phyloP scores from a whole-genome alignment of 2,329 filamentous ascomycete genomes.

The Ilyonectria destructans region DNA sequence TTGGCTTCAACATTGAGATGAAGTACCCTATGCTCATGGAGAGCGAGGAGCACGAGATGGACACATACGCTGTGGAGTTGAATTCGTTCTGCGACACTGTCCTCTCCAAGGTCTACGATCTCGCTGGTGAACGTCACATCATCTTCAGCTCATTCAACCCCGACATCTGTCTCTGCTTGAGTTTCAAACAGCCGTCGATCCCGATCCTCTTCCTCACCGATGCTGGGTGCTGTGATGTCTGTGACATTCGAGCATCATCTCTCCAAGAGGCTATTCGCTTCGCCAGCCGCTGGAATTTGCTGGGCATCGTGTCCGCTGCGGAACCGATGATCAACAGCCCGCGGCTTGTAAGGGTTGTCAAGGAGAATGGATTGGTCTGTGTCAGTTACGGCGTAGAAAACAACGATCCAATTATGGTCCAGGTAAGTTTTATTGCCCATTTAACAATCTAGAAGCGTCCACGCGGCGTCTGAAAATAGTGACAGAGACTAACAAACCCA shows the following conservation, averaged over 20 bases:
- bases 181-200: conserved; percentile 97
- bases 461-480: neutral
- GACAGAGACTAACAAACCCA: conserved; percentile 30
- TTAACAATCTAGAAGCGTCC: neutral
- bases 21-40: conserved; percentile 99
- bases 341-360: conserved; percentile 90
- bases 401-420: conserved; percentile 88
- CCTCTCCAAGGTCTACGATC: conserved; percentile 89
- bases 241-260: conserved; percentile 91
- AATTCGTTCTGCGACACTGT: conserved; percentile 98
- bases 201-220: conserved; percentile 96
- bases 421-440: conserved; percentile 70
- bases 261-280: conserved; percentile 97
- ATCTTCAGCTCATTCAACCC: conserved; percentile 99
- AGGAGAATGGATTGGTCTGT: conserved; percentile 93
- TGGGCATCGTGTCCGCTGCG: conserved; percentile 92
- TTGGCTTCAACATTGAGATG: conserved; percentile 99
- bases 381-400: conserved; percentile 95
- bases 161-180: conserved; percentile 93
- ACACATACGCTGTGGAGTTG: conserved; percentile 94
- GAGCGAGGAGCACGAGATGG: conserved; percentile 96
- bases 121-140: conserved; percentile 87
- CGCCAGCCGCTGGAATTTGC: conserved; percentile 92
- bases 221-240: conserved; percentile 84
- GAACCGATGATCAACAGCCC: conserved; percentile 93